Evolutionary conservation across 345 rosid species (phyloP).

Genomic region (Moringa oleifera): DNA sequence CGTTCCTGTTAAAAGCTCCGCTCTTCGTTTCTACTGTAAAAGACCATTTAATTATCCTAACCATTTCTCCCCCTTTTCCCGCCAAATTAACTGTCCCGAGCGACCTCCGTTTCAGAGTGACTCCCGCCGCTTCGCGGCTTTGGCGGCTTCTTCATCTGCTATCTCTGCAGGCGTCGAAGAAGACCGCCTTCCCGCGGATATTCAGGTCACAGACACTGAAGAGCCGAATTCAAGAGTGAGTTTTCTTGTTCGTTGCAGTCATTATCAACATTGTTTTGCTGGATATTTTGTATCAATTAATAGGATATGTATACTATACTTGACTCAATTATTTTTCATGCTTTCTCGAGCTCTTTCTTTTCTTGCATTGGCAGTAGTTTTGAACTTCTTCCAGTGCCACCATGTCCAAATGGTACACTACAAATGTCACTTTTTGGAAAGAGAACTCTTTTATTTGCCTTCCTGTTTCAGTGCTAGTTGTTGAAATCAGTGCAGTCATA

Average conservation of each 20-base stretch:
- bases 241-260: background rate
- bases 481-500: background rate
- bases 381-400: too few species aligned
- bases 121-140: constrained; percentile 14
- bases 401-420: too few species aligned
- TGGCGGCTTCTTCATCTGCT: constrained; percentile 38
- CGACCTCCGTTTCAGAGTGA: constrained; percentile 12
- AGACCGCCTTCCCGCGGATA: constrained; percentile 68
- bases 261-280: too few species aligned
- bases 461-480: too few species aligned
- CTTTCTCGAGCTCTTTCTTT: too few species aligned
- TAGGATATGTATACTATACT: background rate
- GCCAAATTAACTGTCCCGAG: constrained; percentile 25
- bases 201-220: constrained; percentile 48
- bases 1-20: constrained; percentile 20
- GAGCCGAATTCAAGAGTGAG: constrained; percentile 73
- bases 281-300: too few species aligned
- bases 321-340: background rate
- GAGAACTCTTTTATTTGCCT: too few species aligned
- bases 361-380: too few species aligned
- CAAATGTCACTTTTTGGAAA: too few species aligned
- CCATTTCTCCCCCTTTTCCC: constrained; percentile 29
- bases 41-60: constrained; percentile 18
- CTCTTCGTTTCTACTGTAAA: constrained; percentile 24
- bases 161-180: constrained; percentile 32